Evolutionary conservation across 108 stramenopile genomes (phyloP).

Genomic region (Skeletonema marinoi): DNA sequence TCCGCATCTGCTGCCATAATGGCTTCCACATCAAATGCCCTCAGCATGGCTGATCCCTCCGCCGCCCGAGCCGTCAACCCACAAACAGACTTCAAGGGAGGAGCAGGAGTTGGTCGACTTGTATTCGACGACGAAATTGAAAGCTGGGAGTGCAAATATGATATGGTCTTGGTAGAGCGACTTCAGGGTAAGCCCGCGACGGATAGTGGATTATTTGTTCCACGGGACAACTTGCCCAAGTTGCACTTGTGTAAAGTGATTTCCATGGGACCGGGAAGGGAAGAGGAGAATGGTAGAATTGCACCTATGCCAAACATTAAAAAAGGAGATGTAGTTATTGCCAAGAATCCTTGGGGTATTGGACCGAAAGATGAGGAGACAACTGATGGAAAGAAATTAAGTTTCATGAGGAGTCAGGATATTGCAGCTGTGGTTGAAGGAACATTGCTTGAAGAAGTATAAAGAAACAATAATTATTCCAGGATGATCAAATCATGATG

Average conservation of each 20-base stretch:
- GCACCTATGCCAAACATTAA: constrained; percentile 80
- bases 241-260: constrained; percentile 81
- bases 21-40: constrained; percentile 16
- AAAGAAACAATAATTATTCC: not conserved
- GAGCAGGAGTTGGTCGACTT: constrained; percentile 77
- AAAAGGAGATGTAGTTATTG: constrained; percentile 78
- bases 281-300: constrained; percentile 84
- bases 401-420: constrained; percentile 79
- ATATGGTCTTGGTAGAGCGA: constrained; percentile 90
- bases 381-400: constrained; percentile 84
- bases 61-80: constrained; percentile 38
- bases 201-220: constrained; percentile 76
- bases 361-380: constrained; percentile 92
- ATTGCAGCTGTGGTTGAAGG: constrained; percentile 81
- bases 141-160: constrained; percentile 66
- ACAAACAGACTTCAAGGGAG: constrained; percentile 59
- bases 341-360: constrained; percentile 93
- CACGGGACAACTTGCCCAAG: constrained; percentile 81
- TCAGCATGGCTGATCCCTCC: constrained; percentile 45
- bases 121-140: constrained; percentile 56
- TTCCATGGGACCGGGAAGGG: constrained; percentile 78
- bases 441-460: constrained; percentile 43
- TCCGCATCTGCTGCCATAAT: constrained; percentile 6
- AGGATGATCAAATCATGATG: not conserved
- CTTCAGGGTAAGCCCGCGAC: constrained; percentile 70